Conservation (phyloP, 768 basidiomycete genomes). For the Collybiopsis confluens region DNA sequence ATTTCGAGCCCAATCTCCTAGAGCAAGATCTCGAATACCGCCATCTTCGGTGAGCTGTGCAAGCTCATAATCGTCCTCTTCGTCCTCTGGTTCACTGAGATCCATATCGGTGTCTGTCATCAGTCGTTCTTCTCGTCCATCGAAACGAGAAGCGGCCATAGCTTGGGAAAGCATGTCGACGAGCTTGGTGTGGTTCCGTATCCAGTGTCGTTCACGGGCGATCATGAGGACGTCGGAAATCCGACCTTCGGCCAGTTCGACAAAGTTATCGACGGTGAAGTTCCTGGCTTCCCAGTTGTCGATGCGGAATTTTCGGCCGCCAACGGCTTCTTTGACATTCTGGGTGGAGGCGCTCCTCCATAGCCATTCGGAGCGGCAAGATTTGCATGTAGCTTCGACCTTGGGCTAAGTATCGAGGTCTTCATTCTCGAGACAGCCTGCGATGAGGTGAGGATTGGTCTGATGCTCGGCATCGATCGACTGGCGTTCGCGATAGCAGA, state of each 20-base stretch:
- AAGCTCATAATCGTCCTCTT: constrained; percentile 41
- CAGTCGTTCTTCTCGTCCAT: constrained; percentile 25
- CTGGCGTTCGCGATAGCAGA: constrained; percentile 66
- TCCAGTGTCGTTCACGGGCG: constrained; percentile 70
- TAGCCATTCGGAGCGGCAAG: no score
- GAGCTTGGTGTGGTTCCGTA: constrained; percentile 60
- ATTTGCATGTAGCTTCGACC: no score
- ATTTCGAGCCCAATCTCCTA: constrained; percentile 68
- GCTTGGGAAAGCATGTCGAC: constrained; percentile 65
- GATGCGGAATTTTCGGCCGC: constrained; percentile 10
- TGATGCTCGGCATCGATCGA: constrained; percentile 27
- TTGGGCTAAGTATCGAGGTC: no score
- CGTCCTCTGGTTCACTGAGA: constrained; percentile 30
- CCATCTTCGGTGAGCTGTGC: constrained; percentile 35
- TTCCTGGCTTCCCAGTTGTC: constrained; percentile 51
- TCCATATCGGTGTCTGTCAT: constrained; percentile 23
- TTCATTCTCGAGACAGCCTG: no score
- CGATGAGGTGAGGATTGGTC: constrained; percentile 24
- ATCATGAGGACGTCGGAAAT: constrained; percentile 56
- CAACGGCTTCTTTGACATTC: background rate
- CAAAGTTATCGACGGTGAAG: constrained; percentile 63
- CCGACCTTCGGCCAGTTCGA: constrained; percentile 69
- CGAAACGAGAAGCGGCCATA: constrained; percentile 51
- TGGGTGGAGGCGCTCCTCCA: constrained; percentile 27
- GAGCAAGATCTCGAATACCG: constrained; percentile 48